phyloP scores from a whole-genome alignment of 805 yeast species.

The Candida sithepensis region DNA sequence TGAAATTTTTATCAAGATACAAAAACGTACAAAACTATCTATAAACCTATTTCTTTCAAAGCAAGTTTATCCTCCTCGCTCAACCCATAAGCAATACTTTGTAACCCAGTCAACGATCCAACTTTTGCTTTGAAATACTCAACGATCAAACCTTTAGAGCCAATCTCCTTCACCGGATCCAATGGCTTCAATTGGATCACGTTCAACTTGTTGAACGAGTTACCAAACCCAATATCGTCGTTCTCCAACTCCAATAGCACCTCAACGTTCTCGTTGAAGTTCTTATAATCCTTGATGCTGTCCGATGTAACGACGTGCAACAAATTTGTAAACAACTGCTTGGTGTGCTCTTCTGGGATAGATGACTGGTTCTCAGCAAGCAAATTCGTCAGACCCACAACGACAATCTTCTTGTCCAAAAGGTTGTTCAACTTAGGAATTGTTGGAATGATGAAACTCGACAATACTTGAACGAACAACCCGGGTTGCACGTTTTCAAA shows the following conservation, averaged over 20 bases:
- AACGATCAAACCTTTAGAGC: slow-evolving; percentile 27
- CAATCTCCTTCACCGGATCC: slow-evolving; percentile 66
- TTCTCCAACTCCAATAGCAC: slow-evolving; percentile 59
- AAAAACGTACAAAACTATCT: background rate
- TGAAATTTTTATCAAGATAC: too few species aligned
- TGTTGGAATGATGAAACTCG: slow-evolving; percentile 49
- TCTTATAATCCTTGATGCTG: slow-evolving; percentile 31
- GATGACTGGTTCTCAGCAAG: slow-evolving; percentile 37
- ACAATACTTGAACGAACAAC: slow-evolving; percentile 47
- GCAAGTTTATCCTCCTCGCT: slow-evolving; percentile 17
- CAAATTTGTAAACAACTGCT: slow-evolving; percentile 41
- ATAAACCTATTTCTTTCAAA: slow-evolving; percentile 12
- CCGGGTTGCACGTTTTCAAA: slow-evolving; percentile 72
- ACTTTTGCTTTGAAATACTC: slow-evolving; percentile 31
- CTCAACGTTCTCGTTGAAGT: slow-evolving; percentile 38
- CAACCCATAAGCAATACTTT: slow-evolving; percentile 10
- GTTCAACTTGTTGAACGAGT: slow-evolving; percentile 71
- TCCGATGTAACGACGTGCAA: slow-evolving; percentile 34
- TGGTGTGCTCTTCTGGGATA: slow-evolving; percentile 37
- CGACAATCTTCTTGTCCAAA: slow-evolving; percentile 42
- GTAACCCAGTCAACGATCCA: slow-evolving; percentile 14
- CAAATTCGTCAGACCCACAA: slow-evolving; percentile 46
- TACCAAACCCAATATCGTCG: slow-evolving; percentile 69
- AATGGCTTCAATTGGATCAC: slow-evolving; percentile 56
- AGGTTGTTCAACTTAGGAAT: slow-evolving; percentile 39